Evolutionary conservation across 2,329 filamentous ascomycete genomes (phyloP), one percentile per base, ranked within the genome.

Genomic region (Ramichloridium luteum): DNA sequence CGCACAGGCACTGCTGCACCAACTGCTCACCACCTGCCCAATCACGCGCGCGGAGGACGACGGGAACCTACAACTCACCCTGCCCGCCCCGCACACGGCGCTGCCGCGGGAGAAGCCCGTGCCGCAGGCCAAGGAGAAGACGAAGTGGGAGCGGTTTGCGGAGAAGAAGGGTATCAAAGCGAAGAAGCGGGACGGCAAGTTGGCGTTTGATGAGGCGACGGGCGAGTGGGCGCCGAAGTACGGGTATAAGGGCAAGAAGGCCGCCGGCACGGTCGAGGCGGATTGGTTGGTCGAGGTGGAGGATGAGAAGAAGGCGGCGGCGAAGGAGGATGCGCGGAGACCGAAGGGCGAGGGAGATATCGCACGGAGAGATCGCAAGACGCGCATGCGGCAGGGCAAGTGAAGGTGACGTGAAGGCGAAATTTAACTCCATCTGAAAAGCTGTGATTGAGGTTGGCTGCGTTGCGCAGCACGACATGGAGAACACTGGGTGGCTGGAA

Each of bases 61-160:
- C 46, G 51, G 52, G 4, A 41, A 43, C 9, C 82, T 96, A 2
- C 73, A 88, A 30, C 74, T 96, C 32, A 67, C 72, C 11, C 77
- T 98, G 0, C 90, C 90, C 0, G 57, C 70, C 0, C 66, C 74
- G 0, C 63, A 70, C 13, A 92, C 80, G 2, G 58, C 67, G 1
- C 68, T 96, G 3, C 90, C 90, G 14, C 80, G 90, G 47, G 86
- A 94, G 64, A 96, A 98, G 60, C 83, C 84, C 6, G 67, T 96
- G 6, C 90, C 90, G 1, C 70, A 74, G 34, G 71, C 76, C 45
- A 90, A 86, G 63, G 67, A 77, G 35, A 79, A 79, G 46, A 96
- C 88, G 37, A 93, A 85, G 58, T 98, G 90, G 90, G 79, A 93
- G 65, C 74, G 79, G 51, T 98, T 98, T 64, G 90, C 90, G 27